phyloP scores from a whole-genome alignment of 2,329 filamentous ascomycete species.

The Verticillium zaregamsianum region DNA sequence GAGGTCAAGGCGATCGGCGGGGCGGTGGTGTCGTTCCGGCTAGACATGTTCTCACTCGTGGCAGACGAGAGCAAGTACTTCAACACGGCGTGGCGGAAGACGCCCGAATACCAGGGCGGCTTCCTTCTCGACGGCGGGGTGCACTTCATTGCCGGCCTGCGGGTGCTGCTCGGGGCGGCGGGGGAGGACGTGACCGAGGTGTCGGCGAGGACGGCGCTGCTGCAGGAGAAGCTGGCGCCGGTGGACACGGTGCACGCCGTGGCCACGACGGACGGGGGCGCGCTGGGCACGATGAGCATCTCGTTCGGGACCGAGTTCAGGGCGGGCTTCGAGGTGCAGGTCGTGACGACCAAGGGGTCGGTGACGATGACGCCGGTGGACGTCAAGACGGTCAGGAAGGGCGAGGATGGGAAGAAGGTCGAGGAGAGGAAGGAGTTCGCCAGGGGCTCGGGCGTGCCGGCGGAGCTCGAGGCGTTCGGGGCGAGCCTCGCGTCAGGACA shows the following conservation, averaged over 20 bases:
- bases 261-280: constrained; percentile 48
- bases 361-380: constrained; percentile 45
- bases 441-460: constrained; percentile 48
- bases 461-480: constrained; percentile 60
- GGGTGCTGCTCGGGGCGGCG: constrained; percentile 50
- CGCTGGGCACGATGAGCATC: constrained; percentile 52
- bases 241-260: constrained; percentile 63
- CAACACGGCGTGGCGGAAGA: constrained; percentile 60
- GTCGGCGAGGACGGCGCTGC: constrained; percentile 35
- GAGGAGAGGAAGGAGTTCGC: constrained; percentile 36
- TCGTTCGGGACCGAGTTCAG: constrained; percentile 52
- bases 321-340: constrained; percentile 46
- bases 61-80: constrained; percentile 40
- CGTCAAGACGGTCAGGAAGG: constrained; percentile 31
- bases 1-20: constrained; percentile 41
- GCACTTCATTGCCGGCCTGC: constrained; percentile 62
- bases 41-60: constrained; percentile 40
- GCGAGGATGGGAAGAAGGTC: constrained; percentile 24
- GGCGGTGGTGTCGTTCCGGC: constrained; percentile 27
- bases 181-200: constrained; percentile 49
- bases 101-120: constrained; percentile 68
- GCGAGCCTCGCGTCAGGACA: constrained; percentile 43
- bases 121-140: constrained; percentile 75
- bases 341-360: constrained; percentile 54
- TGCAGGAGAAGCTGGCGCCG: constrained; percentile 55